Evolutionary conservation across 2,329 filamentous ascomycete genomes (phyloP).

Genomic region (Zopfia rhizophila): DNA sequence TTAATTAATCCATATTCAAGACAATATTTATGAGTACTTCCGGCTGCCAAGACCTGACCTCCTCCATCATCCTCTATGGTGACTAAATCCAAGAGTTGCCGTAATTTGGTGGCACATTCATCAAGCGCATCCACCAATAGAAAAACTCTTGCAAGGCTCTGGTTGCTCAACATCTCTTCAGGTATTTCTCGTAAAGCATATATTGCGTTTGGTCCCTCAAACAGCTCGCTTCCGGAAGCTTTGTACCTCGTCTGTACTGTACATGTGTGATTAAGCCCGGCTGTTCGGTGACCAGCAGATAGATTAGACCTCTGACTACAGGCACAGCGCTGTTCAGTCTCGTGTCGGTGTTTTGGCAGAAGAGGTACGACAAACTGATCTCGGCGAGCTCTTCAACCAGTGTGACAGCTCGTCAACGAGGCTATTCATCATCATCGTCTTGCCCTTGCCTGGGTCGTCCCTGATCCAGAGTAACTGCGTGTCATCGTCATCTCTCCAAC

Average conservation of each 20-base stretch:
- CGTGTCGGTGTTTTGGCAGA: conserved; percentile 56
- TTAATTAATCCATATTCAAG: too few species aligned
- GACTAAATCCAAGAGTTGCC: conserved; percentile 15
- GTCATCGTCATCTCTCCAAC: conserved; percentile 29
- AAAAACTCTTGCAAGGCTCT: conserved; percentile 14
- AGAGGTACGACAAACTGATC: conserved; percentile 47
- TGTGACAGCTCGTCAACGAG: conserved; percentile 20
- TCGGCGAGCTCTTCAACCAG: neutral
- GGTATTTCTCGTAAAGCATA: conserved; percentile 52
- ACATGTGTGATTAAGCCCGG: conserved; percentile 49
- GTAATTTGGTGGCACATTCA: conserved; percentile 15
- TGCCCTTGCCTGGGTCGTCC: conserved; percentile 47
- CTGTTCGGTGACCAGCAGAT: conserved; percentile 49
- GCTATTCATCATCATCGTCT: conserved; percentile 36
- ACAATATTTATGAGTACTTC: too few species aligned
- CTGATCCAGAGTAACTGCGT: conserved; percentile 50
- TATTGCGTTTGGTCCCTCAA: conserved; percentile 55
- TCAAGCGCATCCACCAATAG: conserved; percentile 23
- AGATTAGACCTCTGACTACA: conserved; percentile 58
- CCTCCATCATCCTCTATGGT: too few species aligned
- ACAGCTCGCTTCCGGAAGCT: conserved; percentile 45
- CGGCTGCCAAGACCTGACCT: too few species aligned
- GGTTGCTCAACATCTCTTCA: conserved; percentile 51
- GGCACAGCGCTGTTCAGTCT: conserved; percentile 52
- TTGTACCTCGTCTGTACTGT: conserved; percentile 48